phyloP scores from a whole-genome alignment of 177 flowering plant species.

The Vitis hybrid region DNA sequence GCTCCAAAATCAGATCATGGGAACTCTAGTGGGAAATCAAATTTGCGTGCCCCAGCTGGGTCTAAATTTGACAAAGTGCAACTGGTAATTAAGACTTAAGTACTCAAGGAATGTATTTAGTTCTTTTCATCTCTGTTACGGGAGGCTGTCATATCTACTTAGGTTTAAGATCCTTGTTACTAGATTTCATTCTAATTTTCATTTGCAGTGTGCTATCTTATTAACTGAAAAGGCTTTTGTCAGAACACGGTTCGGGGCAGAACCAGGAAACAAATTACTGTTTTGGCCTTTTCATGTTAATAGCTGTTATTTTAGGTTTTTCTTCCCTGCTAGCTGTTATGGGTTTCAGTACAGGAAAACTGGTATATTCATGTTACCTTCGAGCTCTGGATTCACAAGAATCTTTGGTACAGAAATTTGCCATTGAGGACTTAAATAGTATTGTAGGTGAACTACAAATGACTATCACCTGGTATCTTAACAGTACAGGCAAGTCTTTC shows the following conservation, averaged over 20 bases:
- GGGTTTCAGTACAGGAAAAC: background rate
- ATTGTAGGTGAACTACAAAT: no score
- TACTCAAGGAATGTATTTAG: background rate
- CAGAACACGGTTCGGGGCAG: background rate
- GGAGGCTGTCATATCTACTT: background rate
- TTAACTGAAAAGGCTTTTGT: no score
- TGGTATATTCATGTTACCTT: background rate
- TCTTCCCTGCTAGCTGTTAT: background rate
- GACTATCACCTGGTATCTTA: no score
- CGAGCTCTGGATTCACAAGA: background rate
- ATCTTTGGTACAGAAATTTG: background rate
- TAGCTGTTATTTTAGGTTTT: background rate
- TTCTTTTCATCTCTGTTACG: background rate
- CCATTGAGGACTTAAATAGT: no score
- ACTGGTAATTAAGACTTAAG: constrained; percentile 49
- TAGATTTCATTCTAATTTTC: no score
- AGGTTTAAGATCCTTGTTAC: no score
- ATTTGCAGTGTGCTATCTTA: no score
- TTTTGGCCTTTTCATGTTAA: background rate
- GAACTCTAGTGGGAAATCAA: constrained; percentile 35
- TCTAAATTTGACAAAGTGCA: constrained; percentile 76
- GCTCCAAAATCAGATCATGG: constrained; percentile 51
- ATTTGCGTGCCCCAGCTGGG: constrained; percentile 34
- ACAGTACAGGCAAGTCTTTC: no score
- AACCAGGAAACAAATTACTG: background rate